Evolutionary conservation across 441 rosid species (phyloP).

Genomic region (Viola pubescens): DNA sequence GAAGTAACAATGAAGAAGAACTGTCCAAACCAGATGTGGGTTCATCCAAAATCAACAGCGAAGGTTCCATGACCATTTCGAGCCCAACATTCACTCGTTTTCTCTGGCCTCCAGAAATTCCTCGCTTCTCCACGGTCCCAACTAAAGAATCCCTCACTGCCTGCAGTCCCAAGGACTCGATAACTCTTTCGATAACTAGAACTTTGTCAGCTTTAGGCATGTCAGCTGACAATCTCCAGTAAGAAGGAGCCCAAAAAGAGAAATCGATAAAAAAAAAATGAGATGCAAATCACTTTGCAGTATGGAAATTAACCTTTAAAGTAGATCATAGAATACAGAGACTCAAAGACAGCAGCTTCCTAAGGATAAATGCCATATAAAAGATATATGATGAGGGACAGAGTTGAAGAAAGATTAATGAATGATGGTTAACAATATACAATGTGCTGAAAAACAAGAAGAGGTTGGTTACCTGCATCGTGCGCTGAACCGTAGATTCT

Average conservation of each 20-base stretch:
- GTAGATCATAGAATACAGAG: background rate
- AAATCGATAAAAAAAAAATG: slow-evolving; percentile 2
- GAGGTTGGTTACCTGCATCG: slow-evolving; percentile 55
- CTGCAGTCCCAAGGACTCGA: slow-evolving; percentile 81
- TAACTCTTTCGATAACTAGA: slow-evolving; percentile 86
- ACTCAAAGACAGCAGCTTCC: too few relatives aligned
- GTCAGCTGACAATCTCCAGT: slow-evolving; percentile 56
- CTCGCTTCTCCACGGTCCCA: slow-evolving; percentile 92
- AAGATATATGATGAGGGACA: slow-evolving; percentile 1
- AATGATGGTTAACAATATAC: background rate
- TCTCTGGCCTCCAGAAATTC: slow-evolving; percentile 95
- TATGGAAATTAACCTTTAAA: slow-evolving; percentile 5
- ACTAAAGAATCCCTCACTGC: slow-evolving; percentile 73
- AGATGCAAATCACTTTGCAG: background rate
- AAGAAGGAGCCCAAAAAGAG: slow-evolving; percentile 17
- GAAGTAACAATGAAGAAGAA: slow-evolving; percentile 80
- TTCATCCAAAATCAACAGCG: slow-evolving; percentile 84
- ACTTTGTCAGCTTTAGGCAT: slow-evolving; percentile 76
- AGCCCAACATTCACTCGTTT: slow-evolving; percentile 93
- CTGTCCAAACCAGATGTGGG: slow-evolving; percentile 98
- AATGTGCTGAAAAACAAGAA: slow-evolving; percentile 6
- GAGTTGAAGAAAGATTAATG: background rate
- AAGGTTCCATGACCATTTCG: slow-evolving; percentile 99
- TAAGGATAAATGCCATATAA: slow-evolving; percentile 1
- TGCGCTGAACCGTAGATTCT: slow-evolving; percentile 92